phyloP scores from a whole-genome alignment of 2,329 filamentous ascomycete species.

The Epicoccum sorghinum region DNA sequence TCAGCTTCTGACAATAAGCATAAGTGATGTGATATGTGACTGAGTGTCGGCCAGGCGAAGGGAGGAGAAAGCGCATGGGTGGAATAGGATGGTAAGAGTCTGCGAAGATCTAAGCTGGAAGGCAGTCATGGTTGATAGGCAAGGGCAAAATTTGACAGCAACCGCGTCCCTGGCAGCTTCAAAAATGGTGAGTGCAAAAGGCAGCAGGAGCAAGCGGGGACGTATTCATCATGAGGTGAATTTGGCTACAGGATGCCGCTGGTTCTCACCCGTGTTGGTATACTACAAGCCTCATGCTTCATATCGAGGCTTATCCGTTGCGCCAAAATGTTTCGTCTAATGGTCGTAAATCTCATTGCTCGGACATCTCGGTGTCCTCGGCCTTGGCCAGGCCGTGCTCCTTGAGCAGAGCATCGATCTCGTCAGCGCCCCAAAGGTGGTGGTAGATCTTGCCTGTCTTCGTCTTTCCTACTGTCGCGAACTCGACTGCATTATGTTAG shows the following conservation, averaged over 20 bases:
- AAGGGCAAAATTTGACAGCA: no score
- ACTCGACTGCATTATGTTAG: constrained; percentile 73
- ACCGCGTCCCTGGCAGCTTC: no score
- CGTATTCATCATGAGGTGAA: constrained; percentile 32
- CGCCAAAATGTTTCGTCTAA: constrained; percentile 27
- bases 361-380: constrained; percentile 46
- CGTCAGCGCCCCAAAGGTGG: constrained; percentile 94
- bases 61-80: constrained; percentile 12
- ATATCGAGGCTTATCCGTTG: constrained; percentile 31
- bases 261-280: constrained; percentile 40
- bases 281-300: constrained; percentile 41
- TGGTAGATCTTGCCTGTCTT: constrained; percentile 97
- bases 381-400: constrained; percentile 90
- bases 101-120: background rate
- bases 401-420: constrained; percentile 92
- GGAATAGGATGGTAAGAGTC: background rate
- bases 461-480: constrained; percentile 96
- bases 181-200: background rate
- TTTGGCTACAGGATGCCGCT: constrained; percentile 34
- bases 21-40: constrained; percentile 27
- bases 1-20: constrained; percentile 10
- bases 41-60: constrained; percentile 1
- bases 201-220: background rate
- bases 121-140: background rate
- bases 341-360: constrained; percentile 37